phyloP scores from a whole-genome alignment of 306 rosid genomes.

The Prunus armeniaca region DNA sequence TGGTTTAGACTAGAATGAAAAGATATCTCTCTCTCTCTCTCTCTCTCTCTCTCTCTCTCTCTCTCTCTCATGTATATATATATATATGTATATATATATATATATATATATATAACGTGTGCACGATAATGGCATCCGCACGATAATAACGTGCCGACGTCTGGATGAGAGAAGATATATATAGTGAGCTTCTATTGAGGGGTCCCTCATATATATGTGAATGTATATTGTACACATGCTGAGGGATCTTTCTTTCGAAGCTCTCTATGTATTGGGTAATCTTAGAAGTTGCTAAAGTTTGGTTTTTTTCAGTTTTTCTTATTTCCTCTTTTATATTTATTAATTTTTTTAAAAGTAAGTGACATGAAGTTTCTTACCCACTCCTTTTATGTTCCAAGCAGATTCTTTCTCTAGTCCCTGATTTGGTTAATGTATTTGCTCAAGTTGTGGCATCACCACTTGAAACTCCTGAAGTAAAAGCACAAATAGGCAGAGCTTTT shows the following conservation, averaged over 20 bases:
- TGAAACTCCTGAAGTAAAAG: conserved; percentile 83
- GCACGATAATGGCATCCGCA: too few species aligned
- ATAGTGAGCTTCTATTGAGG: too few species aligned
- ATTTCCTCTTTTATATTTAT: not conserved
- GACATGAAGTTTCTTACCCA: conserved; percentile 14
- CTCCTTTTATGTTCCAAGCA: conserved; percentile 39
- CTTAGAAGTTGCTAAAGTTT: not conserved
- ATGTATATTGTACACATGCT: not conserved
- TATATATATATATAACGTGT: too few species aligned
- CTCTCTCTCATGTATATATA: too few species aligned
- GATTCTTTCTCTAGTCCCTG: conserved; percentile 90
- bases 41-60: too few species aligned
- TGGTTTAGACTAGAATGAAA: not conserved
- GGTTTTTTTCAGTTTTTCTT: conserved; percentile 11
- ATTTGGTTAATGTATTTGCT: conserved; percentile 83
- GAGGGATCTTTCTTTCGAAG: not conserved
- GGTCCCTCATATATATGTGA: not conserved
- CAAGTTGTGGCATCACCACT: conserved; percentile 87
- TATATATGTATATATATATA: too few species aligned
- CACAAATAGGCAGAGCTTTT: conserved; percentile 79
- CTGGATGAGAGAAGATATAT: too few species aligned
- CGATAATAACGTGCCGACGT: too few species aligned
- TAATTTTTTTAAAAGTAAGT: not conserved
- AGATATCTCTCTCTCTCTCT: not conserved
- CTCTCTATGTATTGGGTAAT: not conserved